Conservation (phyloP, 768 basidiomycete genomes). For the Leccinum arenicola region DNA sequence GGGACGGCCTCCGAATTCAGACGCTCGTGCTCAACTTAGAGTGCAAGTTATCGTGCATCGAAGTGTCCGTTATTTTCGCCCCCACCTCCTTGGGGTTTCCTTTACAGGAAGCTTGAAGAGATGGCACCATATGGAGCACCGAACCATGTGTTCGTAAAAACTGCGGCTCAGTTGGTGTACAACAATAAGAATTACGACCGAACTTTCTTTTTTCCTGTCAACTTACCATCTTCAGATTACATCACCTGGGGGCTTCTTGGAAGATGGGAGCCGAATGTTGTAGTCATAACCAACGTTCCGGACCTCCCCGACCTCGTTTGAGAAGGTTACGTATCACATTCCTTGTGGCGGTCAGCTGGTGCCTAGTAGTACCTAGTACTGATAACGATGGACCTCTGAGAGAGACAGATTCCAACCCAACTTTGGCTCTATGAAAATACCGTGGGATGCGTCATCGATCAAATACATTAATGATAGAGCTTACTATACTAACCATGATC, state of each 20-base stretch:
- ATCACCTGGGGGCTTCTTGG: conserved; percentile 4
- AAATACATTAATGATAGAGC: not conserved
- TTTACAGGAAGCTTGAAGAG: conserved; percentile 11
- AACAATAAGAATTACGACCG: conserved; percentile 3
- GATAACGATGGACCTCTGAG: not conserved
- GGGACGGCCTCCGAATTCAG: not conserved
- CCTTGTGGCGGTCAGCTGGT: conserved; percentile 14
- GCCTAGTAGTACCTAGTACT: not conserved
- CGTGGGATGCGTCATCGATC: not conserved
- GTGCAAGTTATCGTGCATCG: not conserved
- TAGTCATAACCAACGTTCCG: not conserved
- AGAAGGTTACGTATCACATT: not conserved
- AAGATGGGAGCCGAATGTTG: not conserved
- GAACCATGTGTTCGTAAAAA: not conserved
- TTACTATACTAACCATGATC: not conserved
- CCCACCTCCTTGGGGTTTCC: conserved; percentile 2
- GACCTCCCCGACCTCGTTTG: not conserved
- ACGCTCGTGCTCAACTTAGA: not conserved
- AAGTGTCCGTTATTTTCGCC: conserved; percentile 27
- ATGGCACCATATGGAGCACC: not conserved
- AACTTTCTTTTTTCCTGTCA: conserved; percentile 3
- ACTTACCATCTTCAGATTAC: not conserved
- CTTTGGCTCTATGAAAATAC: not conserved
- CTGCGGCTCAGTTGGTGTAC: not conserved
- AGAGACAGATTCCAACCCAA: not conserved